Evolutionary conservation across 2,329 filamentous ascomycete species (phyloP).

Genomic region (Xylaria sp.): DNA sequence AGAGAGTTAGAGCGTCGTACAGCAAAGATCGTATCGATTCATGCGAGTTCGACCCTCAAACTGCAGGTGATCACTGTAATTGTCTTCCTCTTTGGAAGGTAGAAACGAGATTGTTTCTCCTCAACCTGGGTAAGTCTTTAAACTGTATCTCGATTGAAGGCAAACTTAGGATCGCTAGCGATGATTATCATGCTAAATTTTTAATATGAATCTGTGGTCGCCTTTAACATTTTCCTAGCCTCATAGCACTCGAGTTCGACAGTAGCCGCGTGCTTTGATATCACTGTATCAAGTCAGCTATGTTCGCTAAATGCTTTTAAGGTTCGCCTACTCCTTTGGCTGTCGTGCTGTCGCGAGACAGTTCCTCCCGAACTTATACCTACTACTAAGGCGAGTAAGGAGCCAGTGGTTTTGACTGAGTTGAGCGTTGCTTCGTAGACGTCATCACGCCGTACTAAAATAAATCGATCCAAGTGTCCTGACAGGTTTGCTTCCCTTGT

Average conservation of each 20-base stretch:
- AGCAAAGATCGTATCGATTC: no score
- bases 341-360: neutral
- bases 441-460: neutral
- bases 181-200: neutral
- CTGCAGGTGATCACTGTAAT: no score
- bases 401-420: neutral
- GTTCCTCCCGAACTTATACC: neutral
- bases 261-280: constrained; percentile 17
- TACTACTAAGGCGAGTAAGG: neutral
- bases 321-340: constrained; percentile 4
- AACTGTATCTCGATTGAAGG: no score
- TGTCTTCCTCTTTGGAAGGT: no score
- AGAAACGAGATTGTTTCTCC: no score
- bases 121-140: no score
- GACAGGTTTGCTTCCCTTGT: neutral
- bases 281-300: constrained; percentile 6
- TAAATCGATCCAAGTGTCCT: neutral
- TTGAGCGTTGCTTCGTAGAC: neutral
- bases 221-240: constrained; percentile 25
- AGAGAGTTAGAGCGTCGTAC: no score
- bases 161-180: no score
- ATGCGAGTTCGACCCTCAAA: no score
- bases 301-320: constrained; percentile 8
- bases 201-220: neutral
- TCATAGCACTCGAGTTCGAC: constrained; percentile 21